Evolutionary conservation across 2,329 filamentous ascomycete genomes (phyloP), one percentile per base, ranked within the genome.

Genomic region (Fonsecaea erecta): DNA sequence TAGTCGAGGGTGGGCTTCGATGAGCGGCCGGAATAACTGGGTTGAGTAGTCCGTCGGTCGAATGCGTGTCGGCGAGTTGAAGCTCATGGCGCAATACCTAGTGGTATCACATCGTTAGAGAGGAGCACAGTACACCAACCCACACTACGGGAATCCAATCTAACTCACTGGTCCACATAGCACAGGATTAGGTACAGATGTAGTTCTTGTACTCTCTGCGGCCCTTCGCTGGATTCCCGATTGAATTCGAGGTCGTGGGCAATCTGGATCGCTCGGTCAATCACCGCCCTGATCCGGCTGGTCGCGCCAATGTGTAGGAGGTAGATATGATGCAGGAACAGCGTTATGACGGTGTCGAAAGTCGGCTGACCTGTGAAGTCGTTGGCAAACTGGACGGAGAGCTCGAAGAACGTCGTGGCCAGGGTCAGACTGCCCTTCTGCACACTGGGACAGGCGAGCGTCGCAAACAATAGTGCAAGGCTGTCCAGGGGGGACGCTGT

Each of bases 31-130:
- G 18, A 46, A 46, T 16, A 46, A 16, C 14, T 16, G 18, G 18
- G 40, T 16, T n/a, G 14, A n/a, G 12, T 46, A 46, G 18, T 46
- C 40, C 14, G 14, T 46, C 40, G 40, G 40, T 46, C 18, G 14
- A 21, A 46, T 46, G 40, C 18, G 18, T 12, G 40, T 16, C 16
- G 40, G 18, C 5, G 46, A 21, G 21, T 51, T 51, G 24, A 21
- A 51, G n/a, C 18, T 51, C 46, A 51, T 51, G 46, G 46, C 46
- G 24, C 18, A 51, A 26, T 51, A 51, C 21, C 46, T 51, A 12
- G n/a, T n/a, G n/a, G n/a, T n/a, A 51, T 51, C 11, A n/a, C 24
- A 51, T 21, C 34, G 14, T 37, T 37, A 37, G 34, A 37, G 34
- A 37, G 34, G 6, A 37, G 34, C 14, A 11, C 34, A 2, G 3